Percentiles rank a stretch among this genome's conserved stretches.
Conservation (phyloP, 805 yeast genomes). For the Sugiyamaella chiloensis region DNA sequence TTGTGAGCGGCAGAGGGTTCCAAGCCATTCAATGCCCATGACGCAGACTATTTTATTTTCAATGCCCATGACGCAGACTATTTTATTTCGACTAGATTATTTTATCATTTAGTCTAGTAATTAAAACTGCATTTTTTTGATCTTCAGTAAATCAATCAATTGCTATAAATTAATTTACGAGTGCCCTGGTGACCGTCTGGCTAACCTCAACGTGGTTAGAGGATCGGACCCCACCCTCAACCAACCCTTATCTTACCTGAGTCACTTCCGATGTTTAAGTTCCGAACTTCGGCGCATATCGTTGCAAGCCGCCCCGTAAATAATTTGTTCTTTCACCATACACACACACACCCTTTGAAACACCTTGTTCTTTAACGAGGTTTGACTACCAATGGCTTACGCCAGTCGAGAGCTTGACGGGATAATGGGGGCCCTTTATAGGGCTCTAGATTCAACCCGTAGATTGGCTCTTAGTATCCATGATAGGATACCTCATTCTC, state of each 20-base stretch:
- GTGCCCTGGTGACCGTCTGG: too few relatives aligned
- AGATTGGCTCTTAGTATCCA: slow-evolving; percentile 9
- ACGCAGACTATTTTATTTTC: too few relatives aligned
- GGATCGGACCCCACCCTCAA: too few relatives aligned
- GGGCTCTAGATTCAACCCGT: slow-evolving; percentile 7
- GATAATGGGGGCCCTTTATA: background rate
- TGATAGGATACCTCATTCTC: slow-evolving; percentile 10
- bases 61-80: slow-evolving; percentile 12
- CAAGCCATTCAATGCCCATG: slow-evolving; percentile 47
- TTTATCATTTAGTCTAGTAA: too few relatives aligned
- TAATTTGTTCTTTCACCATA: background rate
- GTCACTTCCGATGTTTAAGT: too few relatives aligned
- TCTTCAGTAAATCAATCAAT: too few relatives aligned
- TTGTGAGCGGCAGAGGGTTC: slow-evolving; percentile 62
- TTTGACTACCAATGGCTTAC: background rate
- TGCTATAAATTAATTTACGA: too few relatives aligned
- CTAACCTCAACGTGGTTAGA: too few relatives aligned
- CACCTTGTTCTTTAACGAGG: background rate
- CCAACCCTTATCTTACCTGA: too few relatives aligned
- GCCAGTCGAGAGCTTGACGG: background rate
- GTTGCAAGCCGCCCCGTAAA: background rate
- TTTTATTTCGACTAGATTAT: too few relatives aligned
- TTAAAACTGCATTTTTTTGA: too few relatives aligned
- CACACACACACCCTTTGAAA: background rate
- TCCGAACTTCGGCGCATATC: too few relatives aligned